Evolutionary conservation across 2,329 filamentous ascomycete species (phyloP).

Genomic region (Penicillium sp.): DNA sequence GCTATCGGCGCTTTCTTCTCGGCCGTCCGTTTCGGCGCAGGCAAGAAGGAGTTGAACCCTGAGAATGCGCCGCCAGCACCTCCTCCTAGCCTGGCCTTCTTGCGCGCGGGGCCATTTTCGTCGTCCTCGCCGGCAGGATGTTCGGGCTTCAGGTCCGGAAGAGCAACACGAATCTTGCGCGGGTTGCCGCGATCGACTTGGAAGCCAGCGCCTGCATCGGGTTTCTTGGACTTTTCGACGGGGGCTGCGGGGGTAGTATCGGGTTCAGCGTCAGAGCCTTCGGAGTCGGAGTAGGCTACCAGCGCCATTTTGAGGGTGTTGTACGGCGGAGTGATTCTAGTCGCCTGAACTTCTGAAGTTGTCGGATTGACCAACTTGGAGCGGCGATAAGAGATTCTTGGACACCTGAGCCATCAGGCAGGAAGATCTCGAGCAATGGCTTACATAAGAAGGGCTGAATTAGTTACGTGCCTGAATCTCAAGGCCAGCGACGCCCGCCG

Average conservation of each 20-base stretch:
- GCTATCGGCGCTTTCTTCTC: conserved; percentile 36
- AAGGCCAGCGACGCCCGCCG: neutral
- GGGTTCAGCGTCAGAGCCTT: conserved; percentile 64
- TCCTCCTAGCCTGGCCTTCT: conserved; percentile 66
- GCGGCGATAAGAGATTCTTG: neutral
- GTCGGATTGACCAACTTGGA: neutral
- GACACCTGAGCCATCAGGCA: neutral
- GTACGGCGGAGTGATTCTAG: neutral
- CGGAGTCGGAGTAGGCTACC: conserved; percentile 82
- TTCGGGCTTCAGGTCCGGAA: conserved; percentile 59
- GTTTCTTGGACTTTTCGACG: conserved; percentile 14
- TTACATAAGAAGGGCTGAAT: neutral
- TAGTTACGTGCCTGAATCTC: neutral
- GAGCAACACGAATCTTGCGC: conserved; percentile 79
- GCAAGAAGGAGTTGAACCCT: conserved; percentile 83
- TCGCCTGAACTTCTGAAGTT: neutral
- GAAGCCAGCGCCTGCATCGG: conserved; percentile 64
- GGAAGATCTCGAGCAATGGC: neutral
- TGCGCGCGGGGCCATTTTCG: conserved; percentile 64
- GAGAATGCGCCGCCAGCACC: conserved; percentile 69
- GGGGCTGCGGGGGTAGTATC: conserved; percentile 31
- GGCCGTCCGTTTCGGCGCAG: conserved; percentile 69
- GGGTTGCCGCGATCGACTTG: conserved; percentile 79
- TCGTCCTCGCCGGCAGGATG: conserved; percentile 39
- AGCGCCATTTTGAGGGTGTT: conserved; percentile 58